These are phyloP conservation scores for Akanthomyces muscarius DNA, from an alignment of 2,329 filamentous ascomycete species.

Conservation along the genomic window DNA sequence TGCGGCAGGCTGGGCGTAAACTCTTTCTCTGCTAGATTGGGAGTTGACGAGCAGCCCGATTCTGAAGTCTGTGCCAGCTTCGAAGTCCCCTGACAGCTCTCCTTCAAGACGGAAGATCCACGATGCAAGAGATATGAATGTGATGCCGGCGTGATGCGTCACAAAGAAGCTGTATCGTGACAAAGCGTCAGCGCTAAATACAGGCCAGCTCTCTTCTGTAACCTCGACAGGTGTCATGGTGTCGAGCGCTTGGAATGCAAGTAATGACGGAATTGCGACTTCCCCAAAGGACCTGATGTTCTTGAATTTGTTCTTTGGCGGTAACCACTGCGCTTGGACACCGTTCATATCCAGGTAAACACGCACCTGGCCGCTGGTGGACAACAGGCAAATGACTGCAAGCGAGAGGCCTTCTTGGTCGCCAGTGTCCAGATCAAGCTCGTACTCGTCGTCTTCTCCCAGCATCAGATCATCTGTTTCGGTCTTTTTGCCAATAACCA, in stretches of 20 bases:
- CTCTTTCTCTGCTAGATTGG: conserved; percentile 53
- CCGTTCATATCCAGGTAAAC: conserved; percentile 60
- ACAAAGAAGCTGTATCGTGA: conserved; percentile 62
- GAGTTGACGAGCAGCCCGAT: conserved; percentile 57
- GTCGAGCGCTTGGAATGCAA: conserved; percentile 61
- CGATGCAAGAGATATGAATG: conserved; percentile 54
- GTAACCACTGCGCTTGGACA: conserved; percentile 63
- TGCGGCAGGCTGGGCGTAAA: conserved; percentile 51
- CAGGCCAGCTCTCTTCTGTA: conserved; percentile 55
- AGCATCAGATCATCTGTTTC: conserved; percentile 58
- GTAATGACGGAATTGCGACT: conserved; percentile 43
- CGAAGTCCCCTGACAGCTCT: conserved; percentile 53
- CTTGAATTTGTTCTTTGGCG: conserved; percentile 51
- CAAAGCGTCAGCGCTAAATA: conserved; percentile 57
- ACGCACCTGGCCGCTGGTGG: conserved; percentile 57
- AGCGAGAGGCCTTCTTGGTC: conserved; percentile 59
- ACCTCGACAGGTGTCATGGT: conserved; percentile 53
- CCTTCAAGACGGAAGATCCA: conserved; percentile 63
- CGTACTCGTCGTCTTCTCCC: conserved; percentile 61
- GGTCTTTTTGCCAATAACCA: conserved; percentile 59
- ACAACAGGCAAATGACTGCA: conserved; percentile 55
- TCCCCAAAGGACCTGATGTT: conserved; percentile 36
- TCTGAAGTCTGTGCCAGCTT: conserved; percentile 58
- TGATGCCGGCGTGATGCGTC: conserved; percentile 58
- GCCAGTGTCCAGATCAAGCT: conserved; percentile 52